Evolutionary conservation across 805 yeast genomes (phyloP).

Genomic region (Candida methanosorbosa): DNA sequence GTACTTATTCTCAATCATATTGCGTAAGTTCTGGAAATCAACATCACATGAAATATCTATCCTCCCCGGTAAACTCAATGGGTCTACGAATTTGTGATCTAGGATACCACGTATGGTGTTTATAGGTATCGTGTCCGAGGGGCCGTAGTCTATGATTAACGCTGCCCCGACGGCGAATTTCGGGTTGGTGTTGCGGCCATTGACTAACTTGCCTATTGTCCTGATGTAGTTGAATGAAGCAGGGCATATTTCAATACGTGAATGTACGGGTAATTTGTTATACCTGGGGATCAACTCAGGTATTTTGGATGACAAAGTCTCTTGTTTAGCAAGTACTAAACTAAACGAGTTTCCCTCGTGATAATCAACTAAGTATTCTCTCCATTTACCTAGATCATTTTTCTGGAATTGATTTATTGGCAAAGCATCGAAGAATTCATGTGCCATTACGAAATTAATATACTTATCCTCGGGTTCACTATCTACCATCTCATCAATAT

Average conservation of each 20-base stretch:
- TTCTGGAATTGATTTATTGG: slow-evolving; percentile 65
- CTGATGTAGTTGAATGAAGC: slow-evolving; percentile 60
- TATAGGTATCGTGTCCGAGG: too few relatives aligned
- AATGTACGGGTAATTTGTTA: slow-evolving; percentile 40
- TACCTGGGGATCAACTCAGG: slow-evolving; percentile 46
- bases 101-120: slow-evolving; percentile 39
- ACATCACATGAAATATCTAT: too few relatives aligned
- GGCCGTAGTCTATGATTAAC: neutral
- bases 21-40: slow-evolving; percentile 69
- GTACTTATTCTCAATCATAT: slow-evolving; percentile 61
- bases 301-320: slow-evolving; percentile 41
- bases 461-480: slow-evolving; percentile 23
- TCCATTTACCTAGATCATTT: slow-evolving; percentile 66
- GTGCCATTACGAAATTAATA: slow-evolving; percentile 65
- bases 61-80: slow-evolving; percentile 62
- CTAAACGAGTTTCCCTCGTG: slow-evolving; percentile 37
- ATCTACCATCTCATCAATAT: slow-evolving; percentile 23
- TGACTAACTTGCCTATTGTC: too few relatives aligned
- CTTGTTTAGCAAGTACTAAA: slow-evolving; percentile 28
- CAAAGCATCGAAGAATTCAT: slow-evolving; percentile 82
- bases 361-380: slow-evolving; percentile 65
- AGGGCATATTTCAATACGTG: slow-evolving; percentile 67
- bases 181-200: too few relatives aligned
- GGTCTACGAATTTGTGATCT: slow-evolving; percentile 62
- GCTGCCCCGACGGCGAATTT: too few relatives aligned